Base-by-base conservation (phyloP, 805 yeast species). In the Pichia cephalocereana region DNA sequence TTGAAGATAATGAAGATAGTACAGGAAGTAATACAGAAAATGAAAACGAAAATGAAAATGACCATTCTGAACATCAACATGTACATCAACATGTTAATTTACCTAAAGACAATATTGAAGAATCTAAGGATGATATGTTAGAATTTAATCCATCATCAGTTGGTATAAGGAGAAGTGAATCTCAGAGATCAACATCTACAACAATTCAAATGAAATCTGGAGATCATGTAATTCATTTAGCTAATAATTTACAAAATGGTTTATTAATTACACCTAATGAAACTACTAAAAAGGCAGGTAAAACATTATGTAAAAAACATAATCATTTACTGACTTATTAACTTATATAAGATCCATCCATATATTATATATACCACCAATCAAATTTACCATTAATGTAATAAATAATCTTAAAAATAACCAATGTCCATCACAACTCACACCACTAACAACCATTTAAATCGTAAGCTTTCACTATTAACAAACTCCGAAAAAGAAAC, bases 201-300 rank as follows among this genome's bases (percentile, higher is more conserved):
- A 47, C 47, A 19, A 42, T 52, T 26, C 49, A 46, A n/a, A 50
- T 43, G 19, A 27, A 36, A 14, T 34, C 36, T 6, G 52, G 53
- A 12, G 50, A 49, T 7, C 44, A 48, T 26, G 41, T 43, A 10
- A 48, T 52, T 19, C 52, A 48, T n/a, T 43, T 50, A 27, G 53
- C 50, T 15, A 40, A 53, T 30, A 58, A 56, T 34, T 46, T 50
- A 18, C 38, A 42, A n/a, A 54, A 50, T 15, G 52, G 57, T 1
- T 47, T 58, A 40, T 52, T 55, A 31, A 58, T 62, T 32, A 55
- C 64, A 17, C 58, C 65, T 3, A 51, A 52, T 34, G 60, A 55
- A 2, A 44, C 54, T 11, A 60, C 62, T 31, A 55, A 51, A 41
- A 60, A 56, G 44, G 57, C 61, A 40, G 57, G 61, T n/a, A 40